These are phyloP conservation scores for Purpureocillium takamizusanense DNA, from an alignment of 2,329 filamentous ascomycete species.

Conservation along the genomic window DNA sequence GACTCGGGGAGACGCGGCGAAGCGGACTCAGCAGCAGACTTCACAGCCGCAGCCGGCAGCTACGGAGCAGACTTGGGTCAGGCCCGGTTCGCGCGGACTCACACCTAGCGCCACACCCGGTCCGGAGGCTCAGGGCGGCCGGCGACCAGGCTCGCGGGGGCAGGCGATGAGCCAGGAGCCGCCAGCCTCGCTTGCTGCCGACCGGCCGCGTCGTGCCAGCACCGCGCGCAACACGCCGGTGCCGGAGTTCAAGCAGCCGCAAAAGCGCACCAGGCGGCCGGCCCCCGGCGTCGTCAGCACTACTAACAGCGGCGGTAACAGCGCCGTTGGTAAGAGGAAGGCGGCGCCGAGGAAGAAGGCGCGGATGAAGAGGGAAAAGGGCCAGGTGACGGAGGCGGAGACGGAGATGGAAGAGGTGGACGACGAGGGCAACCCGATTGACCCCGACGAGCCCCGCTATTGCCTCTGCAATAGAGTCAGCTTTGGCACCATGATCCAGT, in stretches of 20 bases:
- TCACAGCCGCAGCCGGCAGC: constrained; percentile 6
- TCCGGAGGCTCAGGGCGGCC: constrained; percentile 23
- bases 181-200: constrained; percentile 36
- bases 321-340: constrained; percentile 64
- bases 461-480: constrained; percentile 73
- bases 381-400: constrained; percentile 22
- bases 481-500: constrained; percentile 76
- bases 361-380: constrained; percentile 38
- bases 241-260: constrained; percentile 33
- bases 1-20: constrained; percentile 33
- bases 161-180: constrained; percentile 44
- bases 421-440: constrained; percentile 61
- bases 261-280: constrained; percentile 58
- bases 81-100: constrained; percentile 21
- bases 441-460: constrained; percentile 67
- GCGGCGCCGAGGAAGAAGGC: constrained; percentile 59
- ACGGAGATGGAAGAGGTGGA: constrained; percentile 51
- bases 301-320: constrained; percentile 51
- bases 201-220: constrained; percentile 46
- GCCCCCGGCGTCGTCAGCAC: constrained; percentile 63
- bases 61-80: constrained; percentile 10
- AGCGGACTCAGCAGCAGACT: constrained; percentile 29
- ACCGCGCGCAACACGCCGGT: constrained; percentile 49
- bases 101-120: constrained; percentile 24
- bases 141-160: constrained; percentile 43